Evolutionary conservation across 2,329 filamentous ascomycete genomes (phyloP).

Genomic region (Monosporascus sp.): DNA sequence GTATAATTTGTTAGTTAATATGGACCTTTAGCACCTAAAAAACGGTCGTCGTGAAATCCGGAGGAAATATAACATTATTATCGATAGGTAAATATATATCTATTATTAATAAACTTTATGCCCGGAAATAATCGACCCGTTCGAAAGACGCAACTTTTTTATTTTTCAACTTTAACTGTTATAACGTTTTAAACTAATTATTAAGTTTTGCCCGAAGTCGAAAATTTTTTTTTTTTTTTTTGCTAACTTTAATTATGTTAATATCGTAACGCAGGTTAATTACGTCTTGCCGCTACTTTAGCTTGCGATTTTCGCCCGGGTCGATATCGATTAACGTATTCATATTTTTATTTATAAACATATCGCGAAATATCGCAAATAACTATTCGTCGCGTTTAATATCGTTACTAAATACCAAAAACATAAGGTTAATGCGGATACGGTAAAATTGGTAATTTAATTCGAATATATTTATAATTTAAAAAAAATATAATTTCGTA

Average conservation of each 20-base stretch:
- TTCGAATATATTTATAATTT: not conserved
- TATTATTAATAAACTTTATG: not conserved
- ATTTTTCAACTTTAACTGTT: not conserved
- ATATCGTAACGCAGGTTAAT: not conserved
- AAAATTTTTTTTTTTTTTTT: not conserved
- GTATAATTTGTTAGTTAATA: not conserved
- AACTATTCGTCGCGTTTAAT: too few species aligned
- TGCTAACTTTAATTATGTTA: not conserved
- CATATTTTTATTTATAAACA: not conserved
- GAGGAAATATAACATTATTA: not conserved
- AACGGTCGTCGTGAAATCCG: not conserved
- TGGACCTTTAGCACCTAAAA: not conserved
- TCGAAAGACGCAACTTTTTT: not conserved
- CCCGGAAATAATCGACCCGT: not conserved
- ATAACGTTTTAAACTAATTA: not conserved
- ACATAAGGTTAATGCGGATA: not conserved
- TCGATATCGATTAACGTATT: not conserved
- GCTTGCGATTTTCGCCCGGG: not conserved
- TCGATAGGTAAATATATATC: too few species aligned
- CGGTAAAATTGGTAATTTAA: not conserved
- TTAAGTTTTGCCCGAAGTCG: not conserved
- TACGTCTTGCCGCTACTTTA: not conserved
- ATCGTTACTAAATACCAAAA: not conserved
- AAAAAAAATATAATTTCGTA: not conserved
- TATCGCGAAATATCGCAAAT: not conserved